Evolutionary conservation across 805 yeast species (phyloP).

Genomic region (Ogataea sp.): DNA sequence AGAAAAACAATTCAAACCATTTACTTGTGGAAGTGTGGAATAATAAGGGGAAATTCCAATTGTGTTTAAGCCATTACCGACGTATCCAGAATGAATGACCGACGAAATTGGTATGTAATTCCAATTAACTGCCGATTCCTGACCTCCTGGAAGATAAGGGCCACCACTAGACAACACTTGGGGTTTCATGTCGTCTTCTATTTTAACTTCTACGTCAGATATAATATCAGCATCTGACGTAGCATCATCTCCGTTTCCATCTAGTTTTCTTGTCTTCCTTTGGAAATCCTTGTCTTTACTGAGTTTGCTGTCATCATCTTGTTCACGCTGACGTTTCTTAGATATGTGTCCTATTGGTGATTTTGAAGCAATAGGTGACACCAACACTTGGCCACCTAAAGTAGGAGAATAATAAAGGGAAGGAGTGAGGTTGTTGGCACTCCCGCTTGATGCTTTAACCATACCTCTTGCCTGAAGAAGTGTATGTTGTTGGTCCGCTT

Average conservation of each 20-base stretch:
- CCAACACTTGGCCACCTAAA: not conserved
- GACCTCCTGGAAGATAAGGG: not conserved
- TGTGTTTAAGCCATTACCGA: slow-evolving; percentile 3
- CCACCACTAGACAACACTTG: not conserved
- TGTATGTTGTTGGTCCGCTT: not conserved
- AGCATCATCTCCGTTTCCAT: not conserved
- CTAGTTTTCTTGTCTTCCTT: not conserved
- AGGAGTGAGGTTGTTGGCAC: not conserved
- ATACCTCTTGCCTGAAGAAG: not conserved
- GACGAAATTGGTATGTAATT: slow-evolving; percentile 10
- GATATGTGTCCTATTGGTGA: not conserved
- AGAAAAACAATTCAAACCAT: not conserved
- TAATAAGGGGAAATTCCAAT: slow-evolving; percentile 14
- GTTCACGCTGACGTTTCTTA: not conserved
- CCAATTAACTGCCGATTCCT: slow-evolving; percentile 6
- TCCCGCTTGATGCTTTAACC: not conserved
- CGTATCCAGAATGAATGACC: slow-evolving; percentile 11
- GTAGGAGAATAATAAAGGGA: not conserved
- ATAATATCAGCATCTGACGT: not conserved
- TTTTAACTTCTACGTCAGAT: not conserved
- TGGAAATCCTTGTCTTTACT: not conserved
- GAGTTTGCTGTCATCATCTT: not conserved
- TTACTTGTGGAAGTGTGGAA: slow-evolving; percentile 6
- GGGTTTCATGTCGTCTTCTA: not conserved
- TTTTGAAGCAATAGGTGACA: not conserved